A percentile compares a stretch with the other conserved stretches of the same genome.
Conservation (phyloP, 768 basidiomycete species). For the Russula sp. region DNA sequence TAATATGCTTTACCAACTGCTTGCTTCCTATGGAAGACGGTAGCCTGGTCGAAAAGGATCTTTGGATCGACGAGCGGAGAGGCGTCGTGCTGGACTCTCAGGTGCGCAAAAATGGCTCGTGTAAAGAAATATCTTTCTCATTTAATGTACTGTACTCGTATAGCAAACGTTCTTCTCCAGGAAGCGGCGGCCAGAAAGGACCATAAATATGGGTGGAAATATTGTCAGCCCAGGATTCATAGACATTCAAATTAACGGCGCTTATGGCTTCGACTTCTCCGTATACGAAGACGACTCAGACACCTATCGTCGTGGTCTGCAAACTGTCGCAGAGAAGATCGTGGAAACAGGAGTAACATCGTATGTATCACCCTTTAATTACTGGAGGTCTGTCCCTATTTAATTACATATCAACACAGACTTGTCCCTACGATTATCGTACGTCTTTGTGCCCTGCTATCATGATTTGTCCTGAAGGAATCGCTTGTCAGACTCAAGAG, state of each 20-base stretch:
- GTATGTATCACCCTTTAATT: conserved; percentile 46
- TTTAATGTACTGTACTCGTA: neutral
- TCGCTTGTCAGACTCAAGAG: conserved; percentile 63
- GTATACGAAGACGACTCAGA: conserved; percentile 71
- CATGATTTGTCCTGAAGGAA: neutral
- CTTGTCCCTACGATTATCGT: conserved; percentile 55
- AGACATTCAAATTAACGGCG: conserved; percentile 89
- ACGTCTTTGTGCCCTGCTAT: conserved; percentile 32
- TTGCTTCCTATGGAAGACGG: conserved; percentile 78
- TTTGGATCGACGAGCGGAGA: conserved; percentile 75
- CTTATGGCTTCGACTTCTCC: conserved; percentile 84
- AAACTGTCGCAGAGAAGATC: conserved; percentile 69
- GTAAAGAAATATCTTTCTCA: conserved; percentile 7
- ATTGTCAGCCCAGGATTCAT: conserved; percentile 84
- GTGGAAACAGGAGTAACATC: conserved; percentile 87
- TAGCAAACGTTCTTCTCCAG: conserved; percentile 67
- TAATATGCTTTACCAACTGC: conserved; percentile 88
- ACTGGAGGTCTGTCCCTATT: conserved; percentile 11
- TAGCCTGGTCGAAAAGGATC: conserved; percentile 63
- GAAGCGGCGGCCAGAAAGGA: conserved; percentile 56
- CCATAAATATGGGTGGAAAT: conserved; percentile 70
- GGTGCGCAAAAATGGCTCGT: conserved; percentile 37
- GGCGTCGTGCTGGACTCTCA: conserved; percentile 77
- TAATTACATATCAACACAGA: conserved; percentile 21
- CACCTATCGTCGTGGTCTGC: conserved; percentile 63